Evolutionary conservation across 768 basidiomycete genomes (phyloP), one percentile per base, ranked within the genome.

Genomic region (Podaxis sp.): DNA sequence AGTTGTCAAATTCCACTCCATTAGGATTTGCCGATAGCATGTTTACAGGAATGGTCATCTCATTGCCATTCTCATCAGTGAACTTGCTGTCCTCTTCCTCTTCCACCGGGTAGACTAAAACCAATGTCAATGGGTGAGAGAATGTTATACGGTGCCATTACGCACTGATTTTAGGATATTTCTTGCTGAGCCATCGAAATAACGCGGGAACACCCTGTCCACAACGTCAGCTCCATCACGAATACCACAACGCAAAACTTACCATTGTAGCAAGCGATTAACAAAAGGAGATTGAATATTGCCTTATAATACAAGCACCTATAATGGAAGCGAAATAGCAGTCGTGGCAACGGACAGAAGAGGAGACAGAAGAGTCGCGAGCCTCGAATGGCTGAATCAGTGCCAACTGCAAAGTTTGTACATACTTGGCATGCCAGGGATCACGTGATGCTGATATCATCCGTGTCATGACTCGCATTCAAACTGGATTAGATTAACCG

Each of bases 151-250:
- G 28, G 67, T 33, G 9, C 48, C 12, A 46, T 12, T 26, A 80
- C 88, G 59, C 63, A 92, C 95, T 88, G 70, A 96, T 98, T 83
- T 94, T 98, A 57, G 96, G 95, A 74, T 99, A 99, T 76, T 98
- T 98, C 81, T 91, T 96, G 74, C 95, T 97, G 63, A 99, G 83
- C 96, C 96, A 99, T 72, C 96, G 88, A 79, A 99, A 99, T 66
- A 98, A 84, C 52, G 96, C 96, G 64, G 96, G 96, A 65, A 98
- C 96, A 87, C 96, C 96, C 96, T 96, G 64, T 53, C 58, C 38
- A 53, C 46, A 9, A 13, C 17, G 49, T 62, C 54, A 52, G 48
- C 48, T 39, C 19, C n/a, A 30, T 12, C 19, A 60, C 13, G 40
- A 15, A 15, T 28, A 33, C 33, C 3, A 7, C n/a, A 28, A 40